These are phyloP conservation scores for Pyrenochaeta sp. DNA, from an alignment of 2,329 filamentous ascomycete species.

Conservation along the genomic window DNA sequence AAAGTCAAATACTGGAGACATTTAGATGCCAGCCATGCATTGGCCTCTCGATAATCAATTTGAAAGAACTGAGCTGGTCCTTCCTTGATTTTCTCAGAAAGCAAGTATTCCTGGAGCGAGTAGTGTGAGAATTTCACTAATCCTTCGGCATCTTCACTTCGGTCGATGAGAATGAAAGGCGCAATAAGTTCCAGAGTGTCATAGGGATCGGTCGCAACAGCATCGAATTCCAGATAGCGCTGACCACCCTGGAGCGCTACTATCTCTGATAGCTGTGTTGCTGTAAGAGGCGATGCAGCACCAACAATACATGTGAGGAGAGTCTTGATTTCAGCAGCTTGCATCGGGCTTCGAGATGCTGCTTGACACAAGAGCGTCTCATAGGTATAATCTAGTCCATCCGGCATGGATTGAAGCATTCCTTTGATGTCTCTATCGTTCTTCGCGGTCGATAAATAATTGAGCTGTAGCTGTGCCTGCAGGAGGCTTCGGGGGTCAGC, in stretches of 20 bases:
- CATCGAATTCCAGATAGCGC: conserved; percentile 5
- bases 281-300: conserved; percentile 2
- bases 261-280: conserved; percentile 7
- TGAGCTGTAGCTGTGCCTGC: conserved; percentile 6
- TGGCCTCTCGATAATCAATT: neutral
- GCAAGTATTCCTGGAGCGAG: neutral
- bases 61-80: conserved; percentile 4
- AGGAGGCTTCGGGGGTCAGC: neutral
- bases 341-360: neutral
- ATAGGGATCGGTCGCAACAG: conserved; percentile 9
- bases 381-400: conserved; percentile 7
- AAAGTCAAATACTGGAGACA: conserved; percentile 9
- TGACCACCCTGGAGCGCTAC: conserved; percentile 8
- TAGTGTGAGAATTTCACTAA: neutral
- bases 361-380: neutral
- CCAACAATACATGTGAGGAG: conserved; percentile 5
- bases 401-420: conserved; percentile 4
- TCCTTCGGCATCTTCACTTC: neutral
- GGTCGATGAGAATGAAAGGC: conserved; percentile 6
- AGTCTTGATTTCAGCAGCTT: conserved; percentile 1
- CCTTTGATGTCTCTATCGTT: conserved; percentile 5
- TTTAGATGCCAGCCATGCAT: conserved; percentile 5
- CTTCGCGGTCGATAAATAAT: conserved; percentile 8
- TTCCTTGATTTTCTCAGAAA: neutral
- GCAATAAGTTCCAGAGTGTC: conserved; percentile 10